These are phyloP conservation scores for Podila horticola DNA, from an alignment of 192 early-diverging fungal genomes.

Conservation along the genomic window DNA sequence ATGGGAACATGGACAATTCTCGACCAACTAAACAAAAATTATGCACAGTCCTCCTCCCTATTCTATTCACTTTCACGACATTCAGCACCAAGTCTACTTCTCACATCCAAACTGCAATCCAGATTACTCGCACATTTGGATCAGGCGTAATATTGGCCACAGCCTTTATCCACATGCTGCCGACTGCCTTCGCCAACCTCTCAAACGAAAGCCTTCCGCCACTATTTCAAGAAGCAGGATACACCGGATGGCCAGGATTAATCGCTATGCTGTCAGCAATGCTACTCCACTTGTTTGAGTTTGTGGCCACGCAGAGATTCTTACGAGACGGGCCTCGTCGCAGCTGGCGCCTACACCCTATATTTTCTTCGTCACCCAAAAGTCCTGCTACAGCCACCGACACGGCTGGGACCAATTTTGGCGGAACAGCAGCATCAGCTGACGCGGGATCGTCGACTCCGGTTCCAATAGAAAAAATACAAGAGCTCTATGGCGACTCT, in stretches of 20 bases:
- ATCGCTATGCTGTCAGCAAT: conserved; percentile 73
- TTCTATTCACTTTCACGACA: background rate
- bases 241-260: conserved; percentile 62
- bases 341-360: background rate
- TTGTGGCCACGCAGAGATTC: conserved; percentile 49
- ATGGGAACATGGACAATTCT: background rate
- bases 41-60: conserved; percentile 1
- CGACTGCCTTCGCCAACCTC: conserved; percentile 65
- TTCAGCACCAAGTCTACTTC: background rate
- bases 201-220: conserved; percentile 64
- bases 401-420: no score
- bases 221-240: conserved; percentile 45
- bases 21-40: background rate
- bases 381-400: no score
- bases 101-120: conserved; percentile 17
- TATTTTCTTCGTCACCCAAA: background rate
- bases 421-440: no score
- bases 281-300: conserved; percentile 73
- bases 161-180: conserved; percentile 78
- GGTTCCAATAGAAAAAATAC: background rate
- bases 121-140: conserved; percentile 58
- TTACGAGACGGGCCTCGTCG: background rate
- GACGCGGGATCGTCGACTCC: background rate
- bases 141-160: conserved; percentile 80
- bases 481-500: background rate